These are phyloP conservation scores for Avena atlantica DNA, from an alignment of 176 grass and related monocot species.

Conservation along the genomic window DNA sequence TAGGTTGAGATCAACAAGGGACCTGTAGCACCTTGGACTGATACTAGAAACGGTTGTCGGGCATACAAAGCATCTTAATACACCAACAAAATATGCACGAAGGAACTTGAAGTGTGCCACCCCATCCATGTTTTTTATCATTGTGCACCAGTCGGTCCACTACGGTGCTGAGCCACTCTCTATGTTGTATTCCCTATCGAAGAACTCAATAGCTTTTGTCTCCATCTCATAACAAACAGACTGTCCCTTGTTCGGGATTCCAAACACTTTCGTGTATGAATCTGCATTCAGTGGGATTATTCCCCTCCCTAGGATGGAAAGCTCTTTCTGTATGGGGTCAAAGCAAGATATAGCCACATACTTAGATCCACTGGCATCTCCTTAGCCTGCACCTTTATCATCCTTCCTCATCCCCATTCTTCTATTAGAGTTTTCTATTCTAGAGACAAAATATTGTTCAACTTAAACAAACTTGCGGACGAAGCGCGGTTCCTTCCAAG, in stretches of 20 bases:
- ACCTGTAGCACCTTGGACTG: background rate
- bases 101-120: background rate
- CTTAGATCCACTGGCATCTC: background rate
- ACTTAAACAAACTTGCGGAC: background rate
- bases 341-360: background rate
- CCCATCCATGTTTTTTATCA: background rate
- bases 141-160: background rate
- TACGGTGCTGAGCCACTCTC: too few species aligned
- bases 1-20: too few species aligned
- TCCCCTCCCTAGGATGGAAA: background rate
- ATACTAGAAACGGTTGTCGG: background rate
- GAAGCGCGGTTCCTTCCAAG: background rate
- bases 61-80: background rate
- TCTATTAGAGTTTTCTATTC: background rate
- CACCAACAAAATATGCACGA: background rate
- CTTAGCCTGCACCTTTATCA: background rate
- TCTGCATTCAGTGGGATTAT: background rate
- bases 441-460: background rate
- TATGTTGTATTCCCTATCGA: background rate
- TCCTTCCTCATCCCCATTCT: background rate
- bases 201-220: background rate
- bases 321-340: background rate
- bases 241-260: background rate
- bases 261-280: background rate
- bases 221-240: background rate